phyloP scores from a whole-genome alignment of 768 basidiomycete genomes.

The Stropharia rugosoannulata region DNA sequence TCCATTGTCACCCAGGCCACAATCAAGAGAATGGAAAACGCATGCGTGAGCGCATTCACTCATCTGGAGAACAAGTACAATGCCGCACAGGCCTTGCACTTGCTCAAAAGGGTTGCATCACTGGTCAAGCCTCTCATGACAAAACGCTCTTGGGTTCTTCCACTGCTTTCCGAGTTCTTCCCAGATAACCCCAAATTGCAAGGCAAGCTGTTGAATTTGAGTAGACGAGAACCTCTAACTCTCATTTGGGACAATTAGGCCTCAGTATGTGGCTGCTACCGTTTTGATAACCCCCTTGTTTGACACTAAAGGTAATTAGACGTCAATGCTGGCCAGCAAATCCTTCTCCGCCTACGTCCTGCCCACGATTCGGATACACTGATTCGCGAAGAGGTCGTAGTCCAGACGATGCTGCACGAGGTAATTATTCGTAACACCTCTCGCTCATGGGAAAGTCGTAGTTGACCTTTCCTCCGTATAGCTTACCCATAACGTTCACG shows the following conservation, averaged over 20 bases:
- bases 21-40: slow-evolving; percentile 45
- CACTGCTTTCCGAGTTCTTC: slow-evolving; percentile 82
- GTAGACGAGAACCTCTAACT: not conserved
- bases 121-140: slow-evolving; percentile 95
- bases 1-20: not conserved
- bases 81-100: slow-evolving; percentile 62
- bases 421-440: slow-evolving; percentile 33
- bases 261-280: slow-evolving; percentile 27
- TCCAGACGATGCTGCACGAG: slow-evolving; percentile 91
- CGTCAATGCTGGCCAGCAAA: slow-evolving; percentile 78
- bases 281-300: not conserved
- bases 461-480: slow-evolving; percentile 24
- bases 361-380: slow-evolving; percentile 67
- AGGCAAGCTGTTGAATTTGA: slow-evolving; percentile 46
- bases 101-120: slow-evolving; percentile 70
- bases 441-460: not conserved
- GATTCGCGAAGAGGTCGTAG: slow-evolving; percentile 71
- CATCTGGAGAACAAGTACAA: slow-evolving; percentile 70
- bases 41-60: slow-evolving; percentile 64
- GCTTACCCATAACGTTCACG: slow-evolving; percentile 89
- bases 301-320: slow-evolving; percentile 38
- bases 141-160: slow-evolving; percentile 77
- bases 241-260: slow-evolving; percentile 19
- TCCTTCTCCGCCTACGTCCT: slow-evolving; percentile 84
- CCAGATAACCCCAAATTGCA: slow-evolving; percentile 73